Conservation (phyloP, 495 filamentous ascomycete species). For the Amphirosellinia nigrospora region DNA sequence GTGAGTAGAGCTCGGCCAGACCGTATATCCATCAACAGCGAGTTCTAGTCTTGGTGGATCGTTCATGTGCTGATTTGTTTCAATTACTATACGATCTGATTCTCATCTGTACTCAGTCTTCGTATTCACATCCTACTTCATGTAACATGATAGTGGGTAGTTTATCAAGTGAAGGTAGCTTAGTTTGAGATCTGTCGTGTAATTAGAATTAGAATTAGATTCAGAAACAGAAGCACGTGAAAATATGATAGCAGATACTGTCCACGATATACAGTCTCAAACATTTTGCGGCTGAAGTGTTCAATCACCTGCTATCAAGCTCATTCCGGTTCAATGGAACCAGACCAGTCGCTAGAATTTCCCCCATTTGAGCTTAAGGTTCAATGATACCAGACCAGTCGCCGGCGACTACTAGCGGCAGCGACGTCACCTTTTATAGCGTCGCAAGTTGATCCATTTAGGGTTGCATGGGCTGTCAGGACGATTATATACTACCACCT, state of each 20-base stretch:
- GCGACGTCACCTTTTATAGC: background rate
- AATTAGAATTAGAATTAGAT: too few relatives aligned
- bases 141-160: background rate
- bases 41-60: background rate
- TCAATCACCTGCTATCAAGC: background rate
- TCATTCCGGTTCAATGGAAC: background rate
- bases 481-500: conserved; percentile 15
- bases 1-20: background rate
- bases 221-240: background rate
- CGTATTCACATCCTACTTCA: background rate
- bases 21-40: background rate
- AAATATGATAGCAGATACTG: background rate
- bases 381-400: background rate
- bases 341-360: background rate
- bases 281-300: background rate
- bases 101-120: background rate
- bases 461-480: background rate
- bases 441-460: background rate
- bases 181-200: background rate
- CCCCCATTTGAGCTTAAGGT: background rate
- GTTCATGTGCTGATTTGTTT: background rate
- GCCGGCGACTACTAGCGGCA: background rate
- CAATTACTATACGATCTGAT: background rate
- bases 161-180: background rate
- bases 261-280: background rate